Evolutionary conservation across 495 filamentous ascomycete species (phyloP), one percentile per base, ranked within the genome.

Genomic region (Hypomontagnella submonticulosa): DNA sequence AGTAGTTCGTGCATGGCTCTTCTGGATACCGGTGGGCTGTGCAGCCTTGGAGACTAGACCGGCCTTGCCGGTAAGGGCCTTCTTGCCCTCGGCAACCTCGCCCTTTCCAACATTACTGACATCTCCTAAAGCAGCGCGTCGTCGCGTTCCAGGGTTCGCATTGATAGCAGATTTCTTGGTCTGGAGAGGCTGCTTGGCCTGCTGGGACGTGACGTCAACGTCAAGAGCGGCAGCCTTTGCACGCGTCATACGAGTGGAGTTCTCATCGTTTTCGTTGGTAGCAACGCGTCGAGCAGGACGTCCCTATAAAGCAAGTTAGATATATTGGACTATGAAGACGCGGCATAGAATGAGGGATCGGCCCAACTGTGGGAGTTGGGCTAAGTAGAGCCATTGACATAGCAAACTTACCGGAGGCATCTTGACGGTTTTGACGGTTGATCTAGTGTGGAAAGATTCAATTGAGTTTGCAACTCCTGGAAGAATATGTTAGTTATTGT

Each of bases 251-350:
- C 94, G 92, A 76, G 87, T 89, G 57, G 90, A 86, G 71, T 96
- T 97, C 82, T 98, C 95, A 72, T 97, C 95, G 71, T 97, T 97
- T 78, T 97, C 92, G 75, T 97, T 94, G 70, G 88, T 88, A 60
- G 88, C 78, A 66, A 85, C 83, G 77, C 92, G 70, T 56, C 70
- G 72, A 42, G 69, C 69, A 62, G 76, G 63, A 56, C 75, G 75
- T 73, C 71, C 65, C 75, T 79, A 47, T 6, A 52, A 15, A 15
- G 10, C 6, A 27, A 6, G 58, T 36, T 19, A 19, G 1, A 63
- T 71, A 37, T 72, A 65, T 52, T 18, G 34, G 15, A 13, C 27
- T 61, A 27, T 27, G 55, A 20, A 6, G 19, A 59, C 40, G 58
- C 61, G 49, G 38, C 42, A 40, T 38, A 15, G 18, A 23, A 23